A percentile compares a stretch with the other conserved stretches of the same genome.
These are phyloP conservation scores for Gomphus sp. DNA, from an alignment of 1,284 basidiomycete species.

Conservation along the genomic window DNA sequence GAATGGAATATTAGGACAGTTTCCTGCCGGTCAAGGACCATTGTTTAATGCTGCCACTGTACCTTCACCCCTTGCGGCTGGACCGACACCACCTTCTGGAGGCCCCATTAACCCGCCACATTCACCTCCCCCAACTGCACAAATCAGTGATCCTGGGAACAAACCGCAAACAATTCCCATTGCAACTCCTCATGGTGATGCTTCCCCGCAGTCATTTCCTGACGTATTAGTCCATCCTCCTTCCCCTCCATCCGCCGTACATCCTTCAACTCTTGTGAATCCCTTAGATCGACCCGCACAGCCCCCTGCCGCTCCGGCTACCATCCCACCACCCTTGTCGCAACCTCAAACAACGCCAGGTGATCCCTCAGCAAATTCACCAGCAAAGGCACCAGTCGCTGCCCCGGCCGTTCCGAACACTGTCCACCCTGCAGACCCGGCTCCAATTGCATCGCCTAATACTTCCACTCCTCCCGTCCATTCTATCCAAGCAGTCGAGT, in stretches of 20 bases:
- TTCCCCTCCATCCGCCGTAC: not conserved
- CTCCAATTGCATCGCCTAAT: not conserved
- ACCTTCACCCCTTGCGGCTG: no score
- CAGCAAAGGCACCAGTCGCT: no score
- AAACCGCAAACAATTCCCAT: no score
- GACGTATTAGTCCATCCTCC: not conserved
- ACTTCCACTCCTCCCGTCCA: not conserved
- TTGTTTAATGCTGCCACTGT: not conserved
- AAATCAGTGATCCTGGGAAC: no score
- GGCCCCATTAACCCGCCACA: no score
- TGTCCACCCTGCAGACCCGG: not conserved
- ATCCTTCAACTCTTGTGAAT: not conserved
- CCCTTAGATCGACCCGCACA: not conserved
- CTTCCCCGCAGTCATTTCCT: not conserved
- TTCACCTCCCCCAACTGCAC: no score
- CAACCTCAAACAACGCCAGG: no score
- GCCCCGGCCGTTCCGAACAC: not conserved
- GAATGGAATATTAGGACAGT: not conserved
- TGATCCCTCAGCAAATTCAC: no score
- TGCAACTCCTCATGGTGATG: no score
- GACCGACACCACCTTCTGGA: no score
- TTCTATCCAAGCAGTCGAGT: no score
- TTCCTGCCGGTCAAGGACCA: not conserved
- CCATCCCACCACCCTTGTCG: not conserved
- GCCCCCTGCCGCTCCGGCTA: not conserved